phyloP scores from a whole-genome alignment of 345 rosid species.

The Salix dunnii region DNA sequence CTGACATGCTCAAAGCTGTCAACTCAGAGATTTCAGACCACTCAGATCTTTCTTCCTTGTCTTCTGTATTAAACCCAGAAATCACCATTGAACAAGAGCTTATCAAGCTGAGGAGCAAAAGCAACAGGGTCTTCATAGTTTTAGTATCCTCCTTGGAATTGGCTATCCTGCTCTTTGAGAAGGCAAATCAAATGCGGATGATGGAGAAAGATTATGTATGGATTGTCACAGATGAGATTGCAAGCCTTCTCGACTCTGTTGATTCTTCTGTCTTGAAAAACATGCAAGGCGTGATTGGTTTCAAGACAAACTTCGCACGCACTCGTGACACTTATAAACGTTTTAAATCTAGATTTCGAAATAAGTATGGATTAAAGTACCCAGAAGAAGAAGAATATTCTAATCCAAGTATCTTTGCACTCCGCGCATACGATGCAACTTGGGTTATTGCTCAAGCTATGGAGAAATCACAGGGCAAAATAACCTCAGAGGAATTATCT shows the following conservation, averaged over 20 bases:
- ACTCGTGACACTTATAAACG: conserved; percentile 2
- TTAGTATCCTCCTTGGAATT: conserved; percentile 13
- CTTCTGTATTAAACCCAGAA: conserved; percentile 3
- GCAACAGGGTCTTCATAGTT: conserved; percentile 22
- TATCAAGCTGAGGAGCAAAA: conserved; percentile 10
- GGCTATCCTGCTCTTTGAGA: conserved; percentile 21
- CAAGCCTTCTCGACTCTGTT: conserved; percentile 22
- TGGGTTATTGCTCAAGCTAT: conserved; percentile 19
- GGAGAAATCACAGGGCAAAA: conserved; percentile 3
- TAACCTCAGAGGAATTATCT: neutral
- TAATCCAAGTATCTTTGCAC: conserved; percentile 28
- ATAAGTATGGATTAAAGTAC: conserved; percentile 11
- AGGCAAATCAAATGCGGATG: conserved; percentile 34
- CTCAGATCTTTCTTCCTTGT: conserved; percentile 9
- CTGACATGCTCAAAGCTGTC: conserved; percentile 19
- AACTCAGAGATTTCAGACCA: conserved; percentile 13
- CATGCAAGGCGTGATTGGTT: conserved; percentile 35
- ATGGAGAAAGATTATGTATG: conserved; percentile 32
- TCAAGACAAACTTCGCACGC: conserved; percentile 7
- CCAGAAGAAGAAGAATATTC: conserved; percentile 26
- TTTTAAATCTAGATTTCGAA: conserved; percentile 20
- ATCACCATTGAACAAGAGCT: conserved; percentile 9
- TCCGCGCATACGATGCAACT: conserved; percentile 37
- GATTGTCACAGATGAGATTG: conserved; percentile 28
- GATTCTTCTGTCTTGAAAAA: conserved; percentile 12